Evolutionary conservation across 1,284 basidiomycete genomes (phyloP).

Genomic region (Pseudozyma sp.): DNA sequence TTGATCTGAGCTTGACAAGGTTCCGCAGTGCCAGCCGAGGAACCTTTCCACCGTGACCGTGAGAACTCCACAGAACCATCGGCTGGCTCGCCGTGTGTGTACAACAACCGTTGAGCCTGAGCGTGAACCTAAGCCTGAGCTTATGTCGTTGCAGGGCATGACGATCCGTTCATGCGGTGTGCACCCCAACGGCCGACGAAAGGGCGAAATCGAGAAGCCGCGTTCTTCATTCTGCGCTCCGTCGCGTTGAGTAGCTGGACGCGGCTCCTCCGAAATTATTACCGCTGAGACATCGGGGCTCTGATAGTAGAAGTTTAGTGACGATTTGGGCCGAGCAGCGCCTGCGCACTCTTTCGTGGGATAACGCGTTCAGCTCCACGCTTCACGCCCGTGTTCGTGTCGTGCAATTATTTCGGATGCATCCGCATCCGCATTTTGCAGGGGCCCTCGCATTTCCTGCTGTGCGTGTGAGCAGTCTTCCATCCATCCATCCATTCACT

Average conservation of each 20-base stretch:
- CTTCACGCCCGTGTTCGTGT: conserved; percentile 14
- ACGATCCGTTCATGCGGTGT: too few relatives aligned
- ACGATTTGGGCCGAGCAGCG: background rate
- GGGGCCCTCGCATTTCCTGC: background rate
- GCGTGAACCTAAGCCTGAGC: too few relatives aligned
- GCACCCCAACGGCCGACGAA: too few relatives aligned
- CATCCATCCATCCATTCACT: conserved; percentile 20
- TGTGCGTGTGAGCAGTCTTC: background rate
- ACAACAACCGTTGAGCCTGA: too few relatives aligned
- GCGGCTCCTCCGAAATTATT: background rate
- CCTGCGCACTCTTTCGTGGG: background rate
- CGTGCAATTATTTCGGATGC: conserved; percentile 9
- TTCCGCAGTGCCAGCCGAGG: too few relatives aligned
- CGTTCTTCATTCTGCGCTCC: background rate
- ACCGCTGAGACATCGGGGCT: background rate
- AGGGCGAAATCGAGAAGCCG: background rate
- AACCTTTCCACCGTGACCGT: too few relatives aligned
- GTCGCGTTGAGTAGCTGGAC: conserved; percentile 12
- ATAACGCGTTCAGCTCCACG: background rate
- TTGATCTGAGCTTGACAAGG: background rate
- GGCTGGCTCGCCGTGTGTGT: too few relatives aligned
- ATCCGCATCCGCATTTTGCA: conserved; percentile 20
- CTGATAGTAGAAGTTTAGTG: conserved; percentile 1
- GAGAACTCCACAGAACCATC: too few relatives aligned
- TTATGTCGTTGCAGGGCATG: too few relatives aligned